Evolutionary conservation across 192 early-diverging fungal genomes (phyloP), one percentile per base, ranked within the genome.

Genomic region (Spizellomyces sp.): DNA sequence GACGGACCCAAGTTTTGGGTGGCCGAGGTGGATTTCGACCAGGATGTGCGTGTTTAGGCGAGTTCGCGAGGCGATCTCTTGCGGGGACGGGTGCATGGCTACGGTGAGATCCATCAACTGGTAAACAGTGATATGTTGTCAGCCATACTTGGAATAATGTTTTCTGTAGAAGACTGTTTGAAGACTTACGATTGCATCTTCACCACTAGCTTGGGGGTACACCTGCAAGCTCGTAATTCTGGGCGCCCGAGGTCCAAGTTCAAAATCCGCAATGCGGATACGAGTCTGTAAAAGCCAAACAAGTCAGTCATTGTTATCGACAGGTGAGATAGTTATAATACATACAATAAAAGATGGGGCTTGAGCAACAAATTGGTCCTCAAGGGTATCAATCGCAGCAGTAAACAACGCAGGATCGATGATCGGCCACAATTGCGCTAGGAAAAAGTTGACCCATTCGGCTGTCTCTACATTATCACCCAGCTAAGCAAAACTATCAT

Each of bases 361-460:
- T 21, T 62, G 54, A 45, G 66, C 67, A 21, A 69, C 41, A 57
- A 75, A 75, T 42, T 75, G 66, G 61, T 75, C 74, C 47, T 75
- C 74, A 15, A 75, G 58, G 9, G 55, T 62, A 45, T 75, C 74
- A 44, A 75, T 75, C 10, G 61, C 67, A 0, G 58, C 62, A n/a
- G 67, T 56, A 52, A 75, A 75, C 5, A 75, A 58, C 0, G 46
- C n/a, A 17, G 67, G 74, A 62, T 75, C 74, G n/a, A 75, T 75
- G 59, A 75, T 75, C 10, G 74, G 66, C 74, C 74, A 75, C 1
- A 75, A 43, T 67, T 75, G 74, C 9, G 65, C 60, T 36, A 75
- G 57, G 74, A 75, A 70, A 56, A 75, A 75, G 74, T 75, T 75
- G 58, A 75, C 17, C 74, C 74, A 75, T 64, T 75, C 74, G 48